phyloP scores from a whole-genome alignment of 2,329 filamentous ascomycete species.

The Rugonectria rugulosa region DNA sequence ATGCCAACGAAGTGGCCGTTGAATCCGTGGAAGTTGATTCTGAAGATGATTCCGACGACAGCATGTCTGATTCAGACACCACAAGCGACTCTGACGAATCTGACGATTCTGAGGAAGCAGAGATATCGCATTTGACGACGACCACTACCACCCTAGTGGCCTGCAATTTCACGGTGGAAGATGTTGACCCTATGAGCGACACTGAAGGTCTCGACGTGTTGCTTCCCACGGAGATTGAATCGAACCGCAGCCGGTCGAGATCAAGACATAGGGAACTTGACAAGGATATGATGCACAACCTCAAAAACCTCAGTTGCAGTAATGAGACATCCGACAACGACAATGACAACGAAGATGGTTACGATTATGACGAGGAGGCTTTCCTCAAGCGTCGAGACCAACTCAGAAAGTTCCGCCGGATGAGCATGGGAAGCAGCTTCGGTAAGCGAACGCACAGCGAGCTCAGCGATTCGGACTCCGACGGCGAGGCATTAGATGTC shows the following conservation, averaged over 20 bases:
- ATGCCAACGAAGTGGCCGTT: constrained; percentile 26
- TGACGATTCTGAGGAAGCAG: constrained; percentile 34
- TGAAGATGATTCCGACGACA: constrained; percentile 27
- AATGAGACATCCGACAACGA: constrained; percentile 49
- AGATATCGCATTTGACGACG: constrained; percentile 30
- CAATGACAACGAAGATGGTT: constrained; percentile 47
- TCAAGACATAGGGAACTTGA: constrained; percentile 51
- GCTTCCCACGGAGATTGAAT: constrained; percentile 56
- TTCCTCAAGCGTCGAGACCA: constrained; percentile 53
- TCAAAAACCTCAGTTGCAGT: constrained; percentile 56
- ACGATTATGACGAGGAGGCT: constrained; percentile 49
- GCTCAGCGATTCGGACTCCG: constrained; percentile 59
- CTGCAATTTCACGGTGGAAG: constrained; percentile 53
- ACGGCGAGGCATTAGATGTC: constrained; percentile 50
- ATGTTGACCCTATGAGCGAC: constrained; percentile 55
- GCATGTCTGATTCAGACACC: constrained; percentile 28
- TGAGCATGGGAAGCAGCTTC: constrained; percentile 62
- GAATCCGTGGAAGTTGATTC: constrained; percentile 24
- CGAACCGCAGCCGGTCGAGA: constrained; percentile 51
- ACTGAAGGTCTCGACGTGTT: constrained; percentile 53
- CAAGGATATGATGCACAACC: constrained; percentile 52
- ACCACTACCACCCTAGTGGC: constrained; percentile 27
- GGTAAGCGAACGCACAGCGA: constrained; percentile 63
- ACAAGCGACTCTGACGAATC: constrained; percentile 32
- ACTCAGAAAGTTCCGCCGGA: constrained; percentile 53